phyloP scores from a whole-genome alignment of 768 basidiomycete genomes.

The Mycena sanguinolenta region DNA sequence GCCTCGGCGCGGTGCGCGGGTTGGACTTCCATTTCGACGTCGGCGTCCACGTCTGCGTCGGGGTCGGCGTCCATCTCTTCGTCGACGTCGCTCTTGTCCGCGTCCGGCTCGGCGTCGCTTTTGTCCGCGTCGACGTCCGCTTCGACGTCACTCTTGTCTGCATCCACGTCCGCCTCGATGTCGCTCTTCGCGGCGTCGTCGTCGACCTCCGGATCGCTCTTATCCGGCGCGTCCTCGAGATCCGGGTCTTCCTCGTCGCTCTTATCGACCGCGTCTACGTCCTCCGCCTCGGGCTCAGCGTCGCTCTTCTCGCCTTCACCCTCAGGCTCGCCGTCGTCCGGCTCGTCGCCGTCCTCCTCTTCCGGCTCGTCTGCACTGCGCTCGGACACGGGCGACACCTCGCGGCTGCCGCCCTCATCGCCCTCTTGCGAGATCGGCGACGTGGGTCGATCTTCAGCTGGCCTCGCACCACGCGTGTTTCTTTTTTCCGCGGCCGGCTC shows the following conservation, averaged over 20 bases:
- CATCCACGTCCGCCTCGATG: conserved; percentile 32
- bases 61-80: conserved; percentile 57
- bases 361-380: conserved; percentile 44
- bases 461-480: conserved; percentile 30
- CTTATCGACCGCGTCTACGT: too few relatives aligned
- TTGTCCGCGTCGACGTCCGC: conserved; percentile 37
- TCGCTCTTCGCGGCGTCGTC: conserved; percentile 31
- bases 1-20: conserved; percentile 90
- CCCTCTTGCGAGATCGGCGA: conserved; percentile 38
- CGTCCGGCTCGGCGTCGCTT: conserved; percentile 43
- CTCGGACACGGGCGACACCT: conserved; percentile 30
- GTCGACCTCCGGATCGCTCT: too few relatives aligned
- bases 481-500: conserved; percentile 25
- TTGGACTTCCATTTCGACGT: conserved; percentile 77
- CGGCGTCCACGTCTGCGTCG: conserved; percentile 60
- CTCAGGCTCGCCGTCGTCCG: conserved; percentile 33
- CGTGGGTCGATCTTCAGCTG: conserved; percentile 23
- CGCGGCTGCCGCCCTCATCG: conserved; percentile 35
- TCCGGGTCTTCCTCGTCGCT: too few relatives aligned
- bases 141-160: conserved; percentile 31
- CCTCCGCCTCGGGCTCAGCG: conserved; percentile 40
- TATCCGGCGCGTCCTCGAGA: conserved; percentile 42
- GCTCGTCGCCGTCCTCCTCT: conserved; percentile 39
- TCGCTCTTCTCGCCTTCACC: conserved; percentile 39
- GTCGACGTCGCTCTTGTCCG: conserved; percentile 46